Evolutionary conservation across 768 basidiomycete species (phyloP).

Genomic region (Leccinum barrowsii): DNA sequence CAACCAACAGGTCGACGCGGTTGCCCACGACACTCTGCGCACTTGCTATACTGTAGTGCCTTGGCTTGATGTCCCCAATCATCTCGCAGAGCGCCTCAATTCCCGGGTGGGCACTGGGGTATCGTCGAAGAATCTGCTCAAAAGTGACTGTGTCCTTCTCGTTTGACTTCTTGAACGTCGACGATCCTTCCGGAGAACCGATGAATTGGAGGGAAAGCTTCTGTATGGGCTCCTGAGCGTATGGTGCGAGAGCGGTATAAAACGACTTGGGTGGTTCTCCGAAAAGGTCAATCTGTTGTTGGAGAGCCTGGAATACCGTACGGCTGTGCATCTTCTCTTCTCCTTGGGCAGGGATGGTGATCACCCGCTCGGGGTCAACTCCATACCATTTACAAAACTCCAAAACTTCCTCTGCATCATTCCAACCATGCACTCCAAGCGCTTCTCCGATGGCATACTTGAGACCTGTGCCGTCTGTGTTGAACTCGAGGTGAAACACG

Average conservation of each 20-base stretch:
- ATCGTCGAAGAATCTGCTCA: constrained; percentile 77
- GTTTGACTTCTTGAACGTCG: constrained; percentile 92
- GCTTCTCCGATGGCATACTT: constrained; percentile 97
- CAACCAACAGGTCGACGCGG: constrained; percentile 90
- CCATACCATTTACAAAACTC: constrained; percentile 94
- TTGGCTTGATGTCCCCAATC: constrained; percentile 92
- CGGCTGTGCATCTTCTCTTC: constrained; percentile 81
- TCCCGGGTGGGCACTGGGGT: constrained; percentile 73
- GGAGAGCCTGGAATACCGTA: constrained; percentile 91
- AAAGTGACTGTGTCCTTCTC: constrained; percentile 96
- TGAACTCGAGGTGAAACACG: constrained; percentile 97
- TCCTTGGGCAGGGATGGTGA: constrained; percentile 72
- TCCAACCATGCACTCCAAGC: constrained; percentile 96
- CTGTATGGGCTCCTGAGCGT: constrained; percentile 69
- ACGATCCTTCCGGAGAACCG: constrained; percentile 83
- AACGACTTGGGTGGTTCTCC: constrained; percentile 96
- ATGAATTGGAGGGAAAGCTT: constrained; percentile 85
- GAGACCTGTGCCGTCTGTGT: constrained; percentile 86
- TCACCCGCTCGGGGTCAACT: constrained; percentile 69
- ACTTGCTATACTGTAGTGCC: constrained; percentile 98
- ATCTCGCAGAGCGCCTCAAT: constrained; percentile 86
- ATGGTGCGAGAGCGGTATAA: constrained; percentile 80
- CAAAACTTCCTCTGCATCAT: constrained; percentile 81
- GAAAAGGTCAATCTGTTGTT: constrained; percentile 96
- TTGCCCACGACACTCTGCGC: constrained; percentile 94